These are phyloP conservation scores for Thelephora terrestris DNA, from an alignment of 1,284 basidiomycete genomes.

Conservation along the genomic window DNA sequence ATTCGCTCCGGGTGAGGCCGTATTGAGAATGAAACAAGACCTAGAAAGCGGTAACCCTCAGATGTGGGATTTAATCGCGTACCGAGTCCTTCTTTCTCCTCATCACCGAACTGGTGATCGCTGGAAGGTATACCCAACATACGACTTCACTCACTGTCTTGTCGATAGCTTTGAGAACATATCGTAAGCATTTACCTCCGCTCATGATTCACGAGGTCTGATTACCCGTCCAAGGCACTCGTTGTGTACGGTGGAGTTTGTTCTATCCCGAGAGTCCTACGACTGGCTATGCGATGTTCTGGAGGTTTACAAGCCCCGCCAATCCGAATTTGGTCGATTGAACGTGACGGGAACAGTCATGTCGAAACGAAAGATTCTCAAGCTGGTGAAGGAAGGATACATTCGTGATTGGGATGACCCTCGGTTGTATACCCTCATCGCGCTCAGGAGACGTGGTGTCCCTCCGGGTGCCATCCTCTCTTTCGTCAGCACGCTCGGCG, in stretches of 20 bases:
- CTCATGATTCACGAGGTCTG: neutral
- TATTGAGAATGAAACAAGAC: constrained; percentile 97
- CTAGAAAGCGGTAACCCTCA: constrained; percentile 90
- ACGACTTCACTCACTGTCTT: constrained; percentile 98
- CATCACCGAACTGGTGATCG: constrained; percentile 92
- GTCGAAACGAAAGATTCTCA: constrained; percentile 94
- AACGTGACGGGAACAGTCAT: constrained; percentile 93
- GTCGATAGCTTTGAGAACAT: constrained; percentile 99
- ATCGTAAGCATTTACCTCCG: constrained; percentile 52
- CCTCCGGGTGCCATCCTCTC: constrained; percentile 92
- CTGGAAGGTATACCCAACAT: constrained; percentile 96
- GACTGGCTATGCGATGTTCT: constrained; percentile 99
- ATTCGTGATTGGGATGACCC: constrained; percentile 98
- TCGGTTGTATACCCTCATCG: constrained; percentile 95
- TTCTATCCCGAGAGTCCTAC: constrained; percentile 94
- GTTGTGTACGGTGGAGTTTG: constrained; percentile 94
- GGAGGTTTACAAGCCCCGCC: constrained; percentile 95
- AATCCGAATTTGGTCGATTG: constrained; percentile 94
- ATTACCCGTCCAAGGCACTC: constrained; percentile 63
- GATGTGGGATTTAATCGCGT: constrained; percentile 99
- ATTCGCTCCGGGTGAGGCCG: constrained; percentile 86
- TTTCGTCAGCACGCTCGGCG: constrained; percentile 90
- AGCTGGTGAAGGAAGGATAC: constrained; percentile 77
- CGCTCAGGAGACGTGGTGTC: constrained; percentile 87
- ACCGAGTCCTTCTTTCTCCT: constrained; percentile 83